A percentile compares a stretch with the other conserved stretches of the same genome.
Conservation (phyloP, 768 basidiomycete genomes). For the Porphyrellus cyaneotinctus region DNA sequence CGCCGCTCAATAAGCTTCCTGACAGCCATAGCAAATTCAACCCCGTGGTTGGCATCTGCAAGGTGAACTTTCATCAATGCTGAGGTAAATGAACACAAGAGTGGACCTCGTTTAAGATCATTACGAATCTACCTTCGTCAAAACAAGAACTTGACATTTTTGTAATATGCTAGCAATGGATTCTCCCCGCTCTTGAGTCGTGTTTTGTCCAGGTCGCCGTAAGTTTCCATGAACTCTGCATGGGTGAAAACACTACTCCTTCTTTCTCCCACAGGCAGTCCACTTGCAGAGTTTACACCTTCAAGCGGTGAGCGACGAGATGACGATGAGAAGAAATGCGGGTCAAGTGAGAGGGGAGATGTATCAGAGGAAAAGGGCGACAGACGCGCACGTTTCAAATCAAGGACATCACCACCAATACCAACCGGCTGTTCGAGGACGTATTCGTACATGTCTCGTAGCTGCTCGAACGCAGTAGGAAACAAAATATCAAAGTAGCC, state of each 20-base stretch:
- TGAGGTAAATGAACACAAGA: background rate
- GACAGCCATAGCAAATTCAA: background rate
- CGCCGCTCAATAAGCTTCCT: no score
- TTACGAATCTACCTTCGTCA: conserved; percentile 31
- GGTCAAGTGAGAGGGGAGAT: conserved; percentile 49
- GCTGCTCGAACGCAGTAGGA: conserved; percentile 81
- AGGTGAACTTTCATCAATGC: background rate
- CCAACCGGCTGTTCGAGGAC: conserved; percentile 60
- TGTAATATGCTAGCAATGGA: conserved; percentile 84
- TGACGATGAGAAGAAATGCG: conserved; percentile 63
- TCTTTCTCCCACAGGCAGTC: conserved; percentile 75
- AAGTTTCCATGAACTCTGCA: conserved; percentile 83
- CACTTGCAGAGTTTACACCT: conserved; percentile 69
- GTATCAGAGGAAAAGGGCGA: conserved; percentile 52
- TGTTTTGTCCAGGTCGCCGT: conserved; percentile 71
- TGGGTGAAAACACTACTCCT: conserved; percentile 85
- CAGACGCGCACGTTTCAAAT: conserved; percentile 35
- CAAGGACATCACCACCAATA: conserved; percentile 8
- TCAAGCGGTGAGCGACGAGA: conserved; percentile 58
- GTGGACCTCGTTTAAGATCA: background rate
- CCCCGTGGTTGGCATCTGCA: background rate
- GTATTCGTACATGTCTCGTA: conserved; percentile 89
- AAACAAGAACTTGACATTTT: conserved; percentile 92
- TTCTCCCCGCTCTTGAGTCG: conserved; percentile 78
- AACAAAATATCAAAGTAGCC: conserved; percentile 99